Evolutionary conservation across 176 grass and related monocot species (phyloP).

Genomic region (Triticum aestivum): DNA sequence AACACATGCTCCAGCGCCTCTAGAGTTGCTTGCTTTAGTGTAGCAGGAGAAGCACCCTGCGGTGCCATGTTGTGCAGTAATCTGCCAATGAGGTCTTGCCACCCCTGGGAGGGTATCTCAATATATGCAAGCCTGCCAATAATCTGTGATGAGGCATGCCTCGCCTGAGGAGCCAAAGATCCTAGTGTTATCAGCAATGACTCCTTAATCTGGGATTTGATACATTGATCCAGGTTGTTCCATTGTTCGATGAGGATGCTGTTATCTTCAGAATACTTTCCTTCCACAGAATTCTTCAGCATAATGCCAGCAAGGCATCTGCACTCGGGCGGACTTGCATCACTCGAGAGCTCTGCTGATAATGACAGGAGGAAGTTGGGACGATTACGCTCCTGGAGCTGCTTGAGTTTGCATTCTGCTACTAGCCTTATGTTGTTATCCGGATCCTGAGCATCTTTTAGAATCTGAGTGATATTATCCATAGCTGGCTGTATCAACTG

Average conservation of each 20-base stretch:
- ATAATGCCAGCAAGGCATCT: conserved; percentile 80
- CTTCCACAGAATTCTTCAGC: conserved; percentile 72
- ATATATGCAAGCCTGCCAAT: conserved; percentile 85
- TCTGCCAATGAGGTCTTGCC: conserved; percentile 71
- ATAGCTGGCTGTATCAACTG: conserved; percentile 40
- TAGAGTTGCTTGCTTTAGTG: conserved; percentile 78
- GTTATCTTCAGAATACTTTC: conserved; percentile 61
- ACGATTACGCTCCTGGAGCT: conserved; percentile 78
- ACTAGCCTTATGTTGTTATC: conserved; percentile 57
- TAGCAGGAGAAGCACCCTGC: conserved; percentile 39
- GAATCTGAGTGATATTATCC: conserved; percentile 65
- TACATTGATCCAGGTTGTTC: conserved; percentile 55
- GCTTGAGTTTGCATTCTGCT: conserved; percentile 63
- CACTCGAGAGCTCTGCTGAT: conserved; percentile 62
- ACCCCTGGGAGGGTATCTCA: conserved; percentile 68
- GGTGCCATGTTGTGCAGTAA: conserved; percentile 69
- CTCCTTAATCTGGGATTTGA: conserved; percentile 80
- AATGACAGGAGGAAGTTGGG: conserved; percentile 83
- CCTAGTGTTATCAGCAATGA: conserved; percentile 71
- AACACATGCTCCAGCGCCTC: conserved; percentile 84
- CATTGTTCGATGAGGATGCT: conserved; percentile 52
- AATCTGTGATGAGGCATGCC: conserved; percentile 83
- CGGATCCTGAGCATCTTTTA: conserved; percentile 66
- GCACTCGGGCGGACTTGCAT: conserved; percentile 62
- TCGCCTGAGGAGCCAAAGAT: conserved; percentile 61